Conservation (phyloP, 2,329 filamentous ascomycete genomes). For the Aspergillus tanneri region DNA sequence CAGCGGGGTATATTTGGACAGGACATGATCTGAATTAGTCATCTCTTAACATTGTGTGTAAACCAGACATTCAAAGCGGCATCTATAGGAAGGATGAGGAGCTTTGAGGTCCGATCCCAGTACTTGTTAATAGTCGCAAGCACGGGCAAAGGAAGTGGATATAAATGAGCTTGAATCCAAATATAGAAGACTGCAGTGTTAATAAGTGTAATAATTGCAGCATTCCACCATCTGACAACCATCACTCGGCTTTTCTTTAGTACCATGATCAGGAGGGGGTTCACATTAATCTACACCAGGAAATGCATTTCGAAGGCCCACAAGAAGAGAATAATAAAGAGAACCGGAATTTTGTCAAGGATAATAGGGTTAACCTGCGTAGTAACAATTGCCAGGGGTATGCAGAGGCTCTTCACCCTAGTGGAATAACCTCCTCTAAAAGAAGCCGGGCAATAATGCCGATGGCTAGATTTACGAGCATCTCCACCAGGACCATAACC, state of each 20-base stretch:
- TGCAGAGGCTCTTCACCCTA: neutral
- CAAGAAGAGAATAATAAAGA: neutral
- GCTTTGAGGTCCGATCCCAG: neutral
- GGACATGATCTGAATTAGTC: neutral
- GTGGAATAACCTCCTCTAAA: neutral
- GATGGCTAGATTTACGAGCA: neutral
- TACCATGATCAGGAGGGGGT: neutral
- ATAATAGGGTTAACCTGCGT: neutral
- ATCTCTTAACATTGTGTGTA: neutral
- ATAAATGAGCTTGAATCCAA: neutral
- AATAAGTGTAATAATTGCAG: neutral
- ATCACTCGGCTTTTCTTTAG: neutral
- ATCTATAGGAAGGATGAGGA: neutral
- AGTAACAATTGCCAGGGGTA: neutral
- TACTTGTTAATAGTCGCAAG: neutral
- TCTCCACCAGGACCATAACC: neutral
- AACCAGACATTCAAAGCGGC: neutral
- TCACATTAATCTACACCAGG: neutral
- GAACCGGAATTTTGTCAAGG: neutral
- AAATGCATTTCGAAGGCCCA: conserved; percentile 1
- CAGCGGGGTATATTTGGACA: neutral
- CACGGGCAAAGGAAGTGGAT: neutral
- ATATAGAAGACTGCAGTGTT: neutral
- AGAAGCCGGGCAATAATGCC: neutral
- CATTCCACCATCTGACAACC: neutral